Base-by-base conservation (phyloP, 805 yeast genomes). In the Cephaloascus albidus region DNA sequence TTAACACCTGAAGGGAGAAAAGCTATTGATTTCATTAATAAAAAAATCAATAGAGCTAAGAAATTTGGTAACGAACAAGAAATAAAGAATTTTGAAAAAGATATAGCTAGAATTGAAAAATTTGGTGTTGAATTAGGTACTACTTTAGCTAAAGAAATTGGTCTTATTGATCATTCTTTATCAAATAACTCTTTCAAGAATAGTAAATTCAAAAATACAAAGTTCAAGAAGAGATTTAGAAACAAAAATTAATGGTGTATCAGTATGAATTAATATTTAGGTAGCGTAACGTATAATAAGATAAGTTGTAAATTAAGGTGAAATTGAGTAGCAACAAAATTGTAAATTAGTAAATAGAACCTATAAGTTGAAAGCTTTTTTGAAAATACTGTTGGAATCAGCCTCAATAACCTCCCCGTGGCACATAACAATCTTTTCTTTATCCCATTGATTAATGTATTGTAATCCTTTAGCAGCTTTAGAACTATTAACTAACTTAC, bases 51-150 rank as follows among this genome's bases (percentile, higher is more conserved):
- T 37, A 74, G 97, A 51, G 83, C 88, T 15, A 75, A 76, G 53
- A 85, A 85, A 57, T 89, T 88, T 50, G 93, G 90, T 18, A 73
- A 70, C 44, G 87, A 80, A 38, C 53, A 43, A 18, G 63, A 61
- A 17, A 72, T 74, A 19, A 67, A 67, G 31, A 69, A 65, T 17
- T 74, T 83, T 36, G 76, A 76, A 52, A 77, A 74, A 44, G 80
- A 76, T 44, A 63, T 87, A 49, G 69, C 68, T 30, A 76, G 95
- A 54, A 76, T 88, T 45, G 81, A 81, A 55, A 87, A 85, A 64
- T 89, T 87, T 54, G 97, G 97, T 20, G 75, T 86, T 37, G 82
- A 79, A 44, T 55, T 69, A 28, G 78, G 78, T 41, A 77, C 84
- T 33, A 72, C 80, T 8, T 59, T 83, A 47, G 88, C 87, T 30